These are phyloP conservation scores for Claviceps pusilla DNA, from an alignment of 2,329 filamentous ascomycete species.

Conservation along the genomic window DNA sequence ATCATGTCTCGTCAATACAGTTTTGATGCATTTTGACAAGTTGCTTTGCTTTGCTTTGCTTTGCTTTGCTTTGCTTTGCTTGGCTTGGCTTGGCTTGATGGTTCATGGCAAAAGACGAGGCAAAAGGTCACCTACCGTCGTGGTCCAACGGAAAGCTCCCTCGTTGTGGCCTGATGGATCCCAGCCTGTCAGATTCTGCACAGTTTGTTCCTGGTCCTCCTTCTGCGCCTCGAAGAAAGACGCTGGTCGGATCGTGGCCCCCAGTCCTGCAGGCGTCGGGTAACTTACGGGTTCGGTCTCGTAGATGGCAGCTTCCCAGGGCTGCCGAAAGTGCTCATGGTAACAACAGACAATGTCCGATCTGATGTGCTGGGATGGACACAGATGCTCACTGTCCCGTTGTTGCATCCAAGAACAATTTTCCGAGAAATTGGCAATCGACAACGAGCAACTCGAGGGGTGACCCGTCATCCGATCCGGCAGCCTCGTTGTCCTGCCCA, in stretches of 20 bases:
- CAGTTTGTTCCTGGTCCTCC: neutral
- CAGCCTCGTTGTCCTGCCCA: neutral
- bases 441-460: neutral
- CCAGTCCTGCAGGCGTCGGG: neutral
- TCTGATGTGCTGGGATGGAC: neutral
- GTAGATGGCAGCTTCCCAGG: constrained; percentile 51
- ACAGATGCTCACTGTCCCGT: neutral
- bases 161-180: constrained; percentile 54
- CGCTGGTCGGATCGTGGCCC: neutral
- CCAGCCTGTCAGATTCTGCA: constrained; percentile 1
- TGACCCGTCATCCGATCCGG: neutral
- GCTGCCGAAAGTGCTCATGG: constrained; percentile 52
- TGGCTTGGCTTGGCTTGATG: too few relatives aligned
- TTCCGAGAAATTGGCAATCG: neutral
- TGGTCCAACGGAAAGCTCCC: constrained; percentile 96
- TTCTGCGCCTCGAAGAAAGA: neutral
- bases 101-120: neutral
- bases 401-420: neutral
- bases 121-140: constrained; percentile 37
- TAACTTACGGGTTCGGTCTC: constrained; percentile 55
- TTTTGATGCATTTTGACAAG: neutral
- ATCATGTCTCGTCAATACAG: neutral
- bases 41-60: neutral
- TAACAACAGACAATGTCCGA: neutral
- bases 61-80: too few relatives aligned